A percentile compares a stretch with the other conserved stretches of the same genome.
These are phyloP conservation scores for Cyberlindnera lachancei DNA, from an alignment of 805 yeast genomes.

Conservation along the genomic window DNA sequence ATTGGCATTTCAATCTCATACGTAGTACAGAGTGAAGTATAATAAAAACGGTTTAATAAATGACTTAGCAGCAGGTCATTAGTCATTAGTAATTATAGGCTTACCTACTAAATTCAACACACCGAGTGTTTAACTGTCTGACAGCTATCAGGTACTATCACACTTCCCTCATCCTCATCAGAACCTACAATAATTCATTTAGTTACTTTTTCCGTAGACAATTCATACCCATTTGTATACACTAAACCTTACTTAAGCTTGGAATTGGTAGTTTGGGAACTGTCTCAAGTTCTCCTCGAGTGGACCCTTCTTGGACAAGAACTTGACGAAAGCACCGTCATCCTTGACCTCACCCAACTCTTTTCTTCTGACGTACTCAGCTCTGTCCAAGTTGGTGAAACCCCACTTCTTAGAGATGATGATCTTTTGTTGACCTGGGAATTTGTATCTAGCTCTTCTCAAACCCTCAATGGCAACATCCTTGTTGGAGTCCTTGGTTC, in stretches of 20 bases:
- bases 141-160: too few species aligned
- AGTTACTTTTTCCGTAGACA: too few species aligned
- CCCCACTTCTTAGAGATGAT: constrained; percentile 99
- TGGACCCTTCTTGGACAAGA: constrained; percentile 94
- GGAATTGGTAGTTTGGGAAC: constrained; percentile 74
- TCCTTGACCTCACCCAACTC: constrained; percentile 94
- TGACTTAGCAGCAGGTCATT: too few species aligned
- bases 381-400: constrained; percentile 99
- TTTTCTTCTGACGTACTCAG: constrained; percentile 89
- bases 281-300: constrained; percentile 84
- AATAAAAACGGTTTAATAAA: too few species aligned
- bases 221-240: constrained; percentile 1
- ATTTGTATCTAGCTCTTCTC: constrained; percentile 99
- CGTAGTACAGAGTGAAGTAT: too few species aligned
- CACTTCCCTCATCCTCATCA: too few species aligned
- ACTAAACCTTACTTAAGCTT: constrained; percentile 27
- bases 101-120: too few species aligned
- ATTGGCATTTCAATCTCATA: too few species aligned
- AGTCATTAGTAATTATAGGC: too few species aligned
- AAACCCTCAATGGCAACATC: constrained; percentile 97
- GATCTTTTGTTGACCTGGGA: constrained; percentile 99
- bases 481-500: constrained; percentile 98
- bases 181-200: too few species aligned
- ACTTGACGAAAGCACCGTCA: constrained; percentile 99
- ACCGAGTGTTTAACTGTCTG: too few species aligned